Evolutionary conservation across 2,329 filamentous ascomycete genomes (phyloP), one percentile per base, ranked within the genome.

Genomic region (Xylariaceae sp.): DNA sequence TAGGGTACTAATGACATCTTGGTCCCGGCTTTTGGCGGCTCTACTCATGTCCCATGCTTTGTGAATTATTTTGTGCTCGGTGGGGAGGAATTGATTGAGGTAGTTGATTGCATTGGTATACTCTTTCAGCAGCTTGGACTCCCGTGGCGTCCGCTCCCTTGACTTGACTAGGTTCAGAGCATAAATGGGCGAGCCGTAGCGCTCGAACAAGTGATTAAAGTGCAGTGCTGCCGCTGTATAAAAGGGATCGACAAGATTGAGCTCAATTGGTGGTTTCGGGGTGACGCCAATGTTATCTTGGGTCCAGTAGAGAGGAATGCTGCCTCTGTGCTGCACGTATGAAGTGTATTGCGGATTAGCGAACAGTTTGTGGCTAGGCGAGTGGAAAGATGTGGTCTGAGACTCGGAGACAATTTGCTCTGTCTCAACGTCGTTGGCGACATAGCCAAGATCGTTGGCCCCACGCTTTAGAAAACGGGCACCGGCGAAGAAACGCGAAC

Each of bases 21-120:
- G 89, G 51, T 94, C 92, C 34, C 89, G 86, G 62, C 87, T 84
- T 72, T 99, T 99, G 16, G 93, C 90, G 5, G 94, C 93, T 53
- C 94, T 82, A 56, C 92, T 96, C 94, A 99, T 99, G 67, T 99
- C 94, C 84, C 94, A 99, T 3, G 93, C 91, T 63, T 94, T 90
- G 69, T 99, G 93, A 10, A 93, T 83, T 47, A 99, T 96, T 66
- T 90, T 90, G 65, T 92, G 90, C 50, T 86, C 86, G 2, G 79
- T 73, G 0, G 94, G 93, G 2, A 99, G 76, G 53, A 95, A 96
- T 66, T 97, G 93, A 60, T 97, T 99, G 44, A 99, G 83, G 63
- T 99, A 99, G 40, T 86, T 82, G 57, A 97, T 87, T 5, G 91
- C 90, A 60, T 88, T 83, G 4, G 90, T 91, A 66, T 91, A 97